Evolutionary conservation across 352 stramenopile species (phyloP), one percentile per base, ranked within the genome.

Genomic region (Stramenopiles sp.): DNA sequence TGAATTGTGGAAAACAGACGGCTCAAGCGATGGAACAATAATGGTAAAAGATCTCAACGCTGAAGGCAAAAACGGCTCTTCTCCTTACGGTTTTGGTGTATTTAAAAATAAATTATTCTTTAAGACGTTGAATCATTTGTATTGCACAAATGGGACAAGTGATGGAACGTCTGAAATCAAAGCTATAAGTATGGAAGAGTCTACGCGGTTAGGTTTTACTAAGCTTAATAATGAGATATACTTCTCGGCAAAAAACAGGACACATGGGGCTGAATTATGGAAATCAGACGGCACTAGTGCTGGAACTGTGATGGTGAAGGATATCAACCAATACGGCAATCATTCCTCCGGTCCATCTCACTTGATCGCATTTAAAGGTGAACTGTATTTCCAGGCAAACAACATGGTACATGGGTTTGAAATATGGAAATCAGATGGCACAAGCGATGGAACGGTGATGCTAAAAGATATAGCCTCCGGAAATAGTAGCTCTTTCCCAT

Each of bases 1-100:
- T 25, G 55, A 71, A 27, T 71, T 71, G 55, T 71, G 55, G 55
- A 25, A 22, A 25, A 25, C 55, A 25, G 55, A 71, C n/a, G 90
- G 90, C 25, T 89, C 85, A 0, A 76, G 30, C 0, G 33, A 39
- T 1, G 88, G 86, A 39, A 94, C 89, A 0, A 39, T 32, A 22
- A 81, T 94, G 1, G 80, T 96, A n/a, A 32, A 82, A 0, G 89
- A 94, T n/a, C n/a, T n/a, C n/a, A n/a, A n/a, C n/a, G n/a, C n/a
- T n/a, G n/a, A n/a, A n/a, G n/a, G n/a, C n/a, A n/a, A n/a, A n/a
- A n/a, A n/a, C n/a, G n/a, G n/a, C n/a, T n/a, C n/a, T n/a, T n/a
- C n/a, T n/a, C n/a, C n/a, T n/a, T n/a, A n/a, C n/a, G n/a, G n/a
- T n/a, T n/a, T n/a, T n/a, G n/a, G n/a, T n/a, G n/a, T n/a, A n/a